These are phyloP conservation scores for Diutina ranongensis DNA, from an alignment of 1,139 yeast species.

Conservation along the genomic window DNA sequence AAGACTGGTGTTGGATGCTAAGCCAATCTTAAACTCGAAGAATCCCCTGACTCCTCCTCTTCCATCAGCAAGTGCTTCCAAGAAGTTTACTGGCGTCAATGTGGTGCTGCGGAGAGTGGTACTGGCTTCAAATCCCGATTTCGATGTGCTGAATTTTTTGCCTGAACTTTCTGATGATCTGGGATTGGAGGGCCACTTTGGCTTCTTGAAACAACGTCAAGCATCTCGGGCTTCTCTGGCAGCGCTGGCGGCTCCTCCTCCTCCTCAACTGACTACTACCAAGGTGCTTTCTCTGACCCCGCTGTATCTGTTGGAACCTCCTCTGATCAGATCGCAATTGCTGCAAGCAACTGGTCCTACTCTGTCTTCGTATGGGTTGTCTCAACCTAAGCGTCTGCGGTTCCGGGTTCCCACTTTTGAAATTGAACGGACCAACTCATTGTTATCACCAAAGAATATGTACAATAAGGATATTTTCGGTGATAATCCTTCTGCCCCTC, in stretches of 20 bases:
- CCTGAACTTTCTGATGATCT: constrained; percentile 39
- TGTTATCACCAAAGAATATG: constrained; percentile 25
- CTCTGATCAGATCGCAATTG: background rate
- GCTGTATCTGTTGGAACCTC: constrained; percentile 6
- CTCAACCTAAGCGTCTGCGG: constrained; percentile 10
- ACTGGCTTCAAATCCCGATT: constrained; percentile 27
- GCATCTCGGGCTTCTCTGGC: constrained; percentile 7
- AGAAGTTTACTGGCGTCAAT: constrained; percentile 32
- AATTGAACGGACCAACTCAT: constrained; percentile 25
- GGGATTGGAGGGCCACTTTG: constrained; percentile 32
- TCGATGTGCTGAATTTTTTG: constrained; percentile 28
- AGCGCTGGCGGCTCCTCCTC: constrained; percentile 3
- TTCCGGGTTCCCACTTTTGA: constrained; percentile 36
- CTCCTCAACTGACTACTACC: background rate
- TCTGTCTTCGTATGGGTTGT: background rate
- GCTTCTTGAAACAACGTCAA: constrained; percentile 11
- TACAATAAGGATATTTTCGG: constrained; percentile 32
- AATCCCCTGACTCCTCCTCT: constrained; percentile 11
- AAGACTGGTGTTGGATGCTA: constrained; percentile 7
- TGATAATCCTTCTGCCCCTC: constrained; percentile 17
- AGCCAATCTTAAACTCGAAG: constrained; percentile 6
- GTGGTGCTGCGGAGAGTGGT: constrained; percentile 32
- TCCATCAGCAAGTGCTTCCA: constrained; percentile 16
- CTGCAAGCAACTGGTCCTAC: constrained; percentile 6
- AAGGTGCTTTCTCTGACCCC: background rate